Conservation (phyloP, 164 flowering plant species). For the Litsea cubeba region DNA sequence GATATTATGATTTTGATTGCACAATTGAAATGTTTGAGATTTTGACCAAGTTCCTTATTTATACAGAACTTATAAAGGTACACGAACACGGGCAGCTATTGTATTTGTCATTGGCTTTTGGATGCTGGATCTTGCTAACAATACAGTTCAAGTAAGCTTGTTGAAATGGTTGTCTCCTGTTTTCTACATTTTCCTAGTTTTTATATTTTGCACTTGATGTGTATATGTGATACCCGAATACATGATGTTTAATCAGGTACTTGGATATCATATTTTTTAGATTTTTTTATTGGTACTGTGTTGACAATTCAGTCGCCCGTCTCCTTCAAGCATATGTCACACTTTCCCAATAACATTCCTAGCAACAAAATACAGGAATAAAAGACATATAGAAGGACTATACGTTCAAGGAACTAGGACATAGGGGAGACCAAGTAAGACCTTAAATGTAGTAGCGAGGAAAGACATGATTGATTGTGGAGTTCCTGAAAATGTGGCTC, state of each 20-base stretch:
- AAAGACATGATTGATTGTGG: too few relatives aligned
- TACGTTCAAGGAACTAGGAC: too few relatives aligned
- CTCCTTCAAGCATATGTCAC: not conserved
- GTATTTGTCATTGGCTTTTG: conserved; percentile 89
- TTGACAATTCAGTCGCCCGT: not conserved
- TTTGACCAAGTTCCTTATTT: conserved; percentile 10
- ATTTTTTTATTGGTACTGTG: too few relatives aligned
- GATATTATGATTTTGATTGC: not conserved
- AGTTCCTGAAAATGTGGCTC: too few relatives aligned
- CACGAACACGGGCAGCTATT: conserved; percentile 84
- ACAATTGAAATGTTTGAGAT: not conserved
- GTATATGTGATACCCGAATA: not conserved
- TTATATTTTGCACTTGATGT: not conserved
- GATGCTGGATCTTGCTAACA: conserved; percentile 99
- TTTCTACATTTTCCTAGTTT: not conserved
- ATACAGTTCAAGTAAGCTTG: conserved; percentile 83
- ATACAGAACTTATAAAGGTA: conserved; percentile 85
- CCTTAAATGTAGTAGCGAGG: too few relatives aligned
- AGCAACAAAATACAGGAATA: too few relatives aligned
- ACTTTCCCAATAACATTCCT: too few relatives aligned
- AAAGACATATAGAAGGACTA: too few relatives aligned
- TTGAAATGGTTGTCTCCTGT: conserved; percentile 9
- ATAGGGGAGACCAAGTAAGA: too few relatives aligned
- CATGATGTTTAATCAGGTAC: not conserved
- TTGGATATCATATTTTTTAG: not conserved